Evolutionary conservation across 2,329 filamentous ascomycete species (phyloP), one percentile per base, ranked within the genome.

Genomic region (Coleophoma cylindrospora): DNA sequence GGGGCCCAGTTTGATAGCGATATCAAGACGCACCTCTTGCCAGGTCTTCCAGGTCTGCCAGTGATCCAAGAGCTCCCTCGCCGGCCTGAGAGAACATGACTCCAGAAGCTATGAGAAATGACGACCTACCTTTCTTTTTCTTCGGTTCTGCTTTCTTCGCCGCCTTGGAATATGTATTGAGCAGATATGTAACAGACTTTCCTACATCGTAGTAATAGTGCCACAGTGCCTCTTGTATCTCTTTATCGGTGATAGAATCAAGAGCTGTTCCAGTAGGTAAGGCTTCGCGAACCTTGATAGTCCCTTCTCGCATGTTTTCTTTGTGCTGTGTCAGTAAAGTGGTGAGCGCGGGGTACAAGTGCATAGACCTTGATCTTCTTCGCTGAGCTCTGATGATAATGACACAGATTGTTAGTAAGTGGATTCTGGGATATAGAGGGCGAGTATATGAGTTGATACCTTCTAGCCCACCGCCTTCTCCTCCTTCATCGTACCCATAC

Each of bases 201-300:
- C 84, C 86, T 32, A 96, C 76, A 61, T 99, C 91, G 66, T 91
- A 97, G 67, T 92, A 97, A 68, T 96, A 96, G 69, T 99, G 83
- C 90, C 91, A 97, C 14, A 99, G 70, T 0, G 91, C 81, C 54
- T 97, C 92, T 66, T 95, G 83, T 54, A 96, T 92, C 64, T 96
- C 86, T 36, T 75, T 72, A 52, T 86, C 80, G 5, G 79, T 76
- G n/a, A 79, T 72, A 63, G 67, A 43, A n/a, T 54, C 57, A 22
- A 63, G 50, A 67, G 70, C 34, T 75, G 79, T 74, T 13, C 36
- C 36, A 10, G 71, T 67, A 7, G 83, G 86, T n/a, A 96, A 73
- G 9, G 78, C 76, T 54, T 75, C 74, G 51, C 81, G 77, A 34
- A 95, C 86, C 56, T 84, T 76, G 37, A 76, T 73, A 1, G 85